phyloP scores from a whole-genome alignment of 140 eudicot species.

The Erigeron philadelphicus region DNA sequence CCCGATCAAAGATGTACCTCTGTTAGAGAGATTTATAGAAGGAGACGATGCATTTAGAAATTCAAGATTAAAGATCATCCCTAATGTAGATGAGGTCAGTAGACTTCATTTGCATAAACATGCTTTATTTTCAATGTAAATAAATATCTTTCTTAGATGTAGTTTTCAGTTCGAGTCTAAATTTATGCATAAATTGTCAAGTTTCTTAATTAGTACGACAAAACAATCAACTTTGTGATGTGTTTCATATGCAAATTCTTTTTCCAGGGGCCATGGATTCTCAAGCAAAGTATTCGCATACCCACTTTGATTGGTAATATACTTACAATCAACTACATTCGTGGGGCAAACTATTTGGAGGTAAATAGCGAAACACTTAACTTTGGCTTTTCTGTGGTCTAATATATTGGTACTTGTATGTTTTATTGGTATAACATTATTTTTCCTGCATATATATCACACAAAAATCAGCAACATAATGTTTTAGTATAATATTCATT shows the following conservation, averaged over 20 bases:
- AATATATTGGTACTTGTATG: too few species aligned
- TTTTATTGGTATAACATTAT: background rate
- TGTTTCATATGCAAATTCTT: background rate
- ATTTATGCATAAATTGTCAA: too few species aligned
- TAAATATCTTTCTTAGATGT: too few species aligned
- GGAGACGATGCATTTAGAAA: slow-evolving; percentile 69
- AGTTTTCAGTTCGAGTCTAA: too few species aligned
- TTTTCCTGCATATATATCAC: background rate
- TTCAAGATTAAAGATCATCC: slow-evolving; percentile 74
- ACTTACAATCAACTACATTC: slow-evolving; percentile 48
- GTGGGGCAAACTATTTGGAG: slow-evolving; percentile 67
- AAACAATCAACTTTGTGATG: background rate
- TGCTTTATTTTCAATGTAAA: background rate
- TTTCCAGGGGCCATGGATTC: slow-evolving; percentile 74
- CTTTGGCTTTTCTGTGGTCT: background rate
- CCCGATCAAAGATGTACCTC: slow-evolving; percentile 51
- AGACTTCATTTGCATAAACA: background rate
- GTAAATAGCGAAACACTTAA: slow-evolving; percentile 35
- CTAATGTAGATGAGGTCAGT: slow-evolving; percentile 54
- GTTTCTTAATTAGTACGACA: too few species aligned
- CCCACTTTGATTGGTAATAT: slow-evolving; percentile 58
- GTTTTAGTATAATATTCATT: too few species aligned
- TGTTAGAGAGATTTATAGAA: slow-evolving; percentile 56
- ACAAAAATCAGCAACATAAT: too few species aligned
- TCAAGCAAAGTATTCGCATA: slow-evolving; percentile 56